These are phyloP conservation scores for Daldinia sp. DNA, from an alignment of 2,329 filamentous ascomycete species.

Conservation along the genomic window DNA sequence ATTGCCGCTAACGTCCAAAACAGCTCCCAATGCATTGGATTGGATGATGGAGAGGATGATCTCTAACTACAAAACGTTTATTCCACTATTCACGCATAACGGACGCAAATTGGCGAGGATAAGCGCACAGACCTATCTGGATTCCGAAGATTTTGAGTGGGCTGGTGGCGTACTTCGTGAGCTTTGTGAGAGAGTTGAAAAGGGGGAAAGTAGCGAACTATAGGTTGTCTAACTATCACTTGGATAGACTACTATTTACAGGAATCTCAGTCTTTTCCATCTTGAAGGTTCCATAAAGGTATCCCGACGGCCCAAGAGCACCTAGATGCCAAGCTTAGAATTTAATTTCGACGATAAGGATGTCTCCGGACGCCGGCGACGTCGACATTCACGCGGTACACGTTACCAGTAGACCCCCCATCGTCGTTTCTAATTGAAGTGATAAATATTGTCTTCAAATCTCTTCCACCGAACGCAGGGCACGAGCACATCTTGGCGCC, in stretches of 20 bases:
- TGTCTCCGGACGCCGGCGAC: not conserved
- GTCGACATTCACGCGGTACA: not conserved
- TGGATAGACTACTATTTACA: too few relatives aligned
- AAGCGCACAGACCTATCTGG: slow-evolving; percentile 86
- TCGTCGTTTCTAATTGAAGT: not conserved
- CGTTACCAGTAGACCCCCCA: not conserved
- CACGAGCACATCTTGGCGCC: not conserved
- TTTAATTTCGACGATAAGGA: not conserved
- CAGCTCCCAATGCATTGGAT: slow-evolving; percentile 53
- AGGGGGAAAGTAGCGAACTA: slow-evolving; percentile 38
- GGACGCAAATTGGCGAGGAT: slow-evolving; percentile 74
- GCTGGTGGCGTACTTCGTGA: slow-evolving; percentile 65
- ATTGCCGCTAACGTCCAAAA: slow-evolving; percentile 65
- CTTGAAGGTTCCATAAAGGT: too few relatives aligned
- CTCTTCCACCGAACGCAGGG: not conserved
- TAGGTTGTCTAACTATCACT: too few relatives aligned
- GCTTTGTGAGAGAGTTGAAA: slow-evolving; percentile 53
- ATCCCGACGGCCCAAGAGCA: too few relatives aligned
- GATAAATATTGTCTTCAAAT: not conserved
- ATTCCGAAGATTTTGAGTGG: slow-evolving; percentile 79
- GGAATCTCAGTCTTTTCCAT: too few relatives aligned
- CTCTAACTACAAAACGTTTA: slow-evolving; percentile 73
- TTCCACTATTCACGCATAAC: slow-evolving; percentile 69
- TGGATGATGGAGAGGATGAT: slow-evolving; percentile 67
- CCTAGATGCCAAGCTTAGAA: too few relatives aligned